Base-by-base conservation (phyloP, 2,329 filamentous ascomycete species). In the Xylaria sp. region DNA sequence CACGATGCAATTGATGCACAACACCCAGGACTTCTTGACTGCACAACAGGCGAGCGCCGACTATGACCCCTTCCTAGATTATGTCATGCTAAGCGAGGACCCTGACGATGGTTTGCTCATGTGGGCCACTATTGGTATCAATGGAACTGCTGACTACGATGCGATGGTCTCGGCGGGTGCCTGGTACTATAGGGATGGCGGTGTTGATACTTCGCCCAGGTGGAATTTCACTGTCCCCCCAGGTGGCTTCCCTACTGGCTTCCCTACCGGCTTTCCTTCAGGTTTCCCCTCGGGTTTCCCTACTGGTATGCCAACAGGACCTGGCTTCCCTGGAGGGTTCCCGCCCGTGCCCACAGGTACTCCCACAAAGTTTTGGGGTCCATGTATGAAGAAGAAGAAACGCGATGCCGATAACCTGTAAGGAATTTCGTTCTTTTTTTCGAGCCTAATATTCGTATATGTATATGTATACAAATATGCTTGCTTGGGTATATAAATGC, bases 51-150 rank as follows among this genome's bases (percentile, higher is more conserved):
- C 70, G 34, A 73, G 66, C 55, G 51, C 64, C 15, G 73, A 74
- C 46, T 74, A 73, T 25, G 78, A 79, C 58, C 88, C 88, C 0
- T 82, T 89, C 73, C 78, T 88, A 66, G 83, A 89, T 75, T 89
- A 89, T 73, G 83, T 86, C 15, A 81, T 84, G 44, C 81, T 90
- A 5, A 86, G 87, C n/a, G 84, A 88, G 39, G 77, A 80, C 48
- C 74, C 85, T 1, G 70, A 76, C 1, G 85, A 87, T 62, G 86
- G 86, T 28, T 70, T 88, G 41, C 79, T 88, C 62, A 83, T 80
- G 37, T 88, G 85, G 85, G 83, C 87, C 68, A 81, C 82, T 0
- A 75, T 87, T 57, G 86, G 83, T 10, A 81, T 88, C 63, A 81
- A 86, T 72, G 66, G 77, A 6, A 79, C 80, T 2, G 75, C 79